Conservation (phyloP, 1,284 basidiomycete species). For the Neonothopanus nambi region DNA sequence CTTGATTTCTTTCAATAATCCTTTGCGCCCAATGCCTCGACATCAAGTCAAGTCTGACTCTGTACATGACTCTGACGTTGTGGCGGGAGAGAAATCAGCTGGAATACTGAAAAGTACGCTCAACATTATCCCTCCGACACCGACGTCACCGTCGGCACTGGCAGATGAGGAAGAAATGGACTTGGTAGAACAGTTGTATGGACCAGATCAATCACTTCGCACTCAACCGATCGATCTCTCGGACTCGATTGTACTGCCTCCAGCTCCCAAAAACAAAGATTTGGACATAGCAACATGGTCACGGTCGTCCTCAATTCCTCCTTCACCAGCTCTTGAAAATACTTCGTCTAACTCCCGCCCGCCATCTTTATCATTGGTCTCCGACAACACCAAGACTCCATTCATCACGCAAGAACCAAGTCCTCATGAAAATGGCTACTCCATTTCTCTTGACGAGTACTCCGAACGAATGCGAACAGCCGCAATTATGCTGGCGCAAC, state of each 20-base stretch:
- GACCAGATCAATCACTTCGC: conserved; percentile 70
- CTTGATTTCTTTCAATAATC: conserved; percentile 43
- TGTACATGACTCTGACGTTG: conserved; percentile 23
- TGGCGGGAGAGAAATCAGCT: conserved; percentile 18
- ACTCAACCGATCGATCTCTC: conserved; percentile 73
- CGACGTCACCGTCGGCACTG: conserved; percentile 27
- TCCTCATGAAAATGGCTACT: neutral
- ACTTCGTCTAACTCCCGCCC: conserved; percentile 14
- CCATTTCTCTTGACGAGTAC: conserved; percentile 86
- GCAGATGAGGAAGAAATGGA: conserved; percentile 85
- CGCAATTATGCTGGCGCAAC: conserved; percentile 96
- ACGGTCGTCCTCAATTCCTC: conserved; percentile 54
- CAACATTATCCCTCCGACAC: conserved; percentile 24
- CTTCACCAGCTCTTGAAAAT: conserved; percentile 43
- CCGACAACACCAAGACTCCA: conserved; percentile 3
- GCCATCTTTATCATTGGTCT: neutral
- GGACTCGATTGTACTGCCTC: conserved; percentile 77
- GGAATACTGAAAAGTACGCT: conserved; percentile 21
- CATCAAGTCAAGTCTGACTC: conserved; percentile 21
- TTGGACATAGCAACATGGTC: conserved; percentile 86
- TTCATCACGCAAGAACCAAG: neutral
- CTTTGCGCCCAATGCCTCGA: conserved; percentile 24
- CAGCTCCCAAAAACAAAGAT: conserved; percentile 85
- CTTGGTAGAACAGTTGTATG: conserved; percentile 91
- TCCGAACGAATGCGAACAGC: conserved; percentile 98